phyloP scores from a whole-genome alignment of 192 early-diverging fungal species.

The Nowakowskiella sp. region DNA sequence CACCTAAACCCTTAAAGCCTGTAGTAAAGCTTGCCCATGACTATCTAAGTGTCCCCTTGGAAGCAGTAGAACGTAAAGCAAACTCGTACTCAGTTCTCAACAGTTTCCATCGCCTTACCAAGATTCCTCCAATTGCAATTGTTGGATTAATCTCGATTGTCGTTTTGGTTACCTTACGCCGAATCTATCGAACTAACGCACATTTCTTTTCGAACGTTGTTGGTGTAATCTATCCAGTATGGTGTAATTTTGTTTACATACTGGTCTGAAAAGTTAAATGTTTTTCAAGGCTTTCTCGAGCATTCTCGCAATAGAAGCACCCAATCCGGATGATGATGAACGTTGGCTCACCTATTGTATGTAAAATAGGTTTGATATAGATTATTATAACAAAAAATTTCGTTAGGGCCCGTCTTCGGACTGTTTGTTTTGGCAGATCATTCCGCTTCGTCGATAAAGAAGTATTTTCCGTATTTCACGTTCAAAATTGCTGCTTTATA shows the following conservation, averaged over 20 bases:
- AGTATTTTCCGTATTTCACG: constrained; percentile 30
- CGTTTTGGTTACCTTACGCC: constrained; percentile 14
- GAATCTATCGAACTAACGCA: constrained; percentile 22
- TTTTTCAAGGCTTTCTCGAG: constrained; percentile 25
- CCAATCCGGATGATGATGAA: constrained; percentile 40
- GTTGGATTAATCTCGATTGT: constrained; percentile 11
- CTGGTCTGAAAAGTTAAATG: too few relatives aligned
- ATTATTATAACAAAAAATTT: constrained; percentile 1
- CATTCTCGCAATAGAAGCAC: constrained; percentile 36
- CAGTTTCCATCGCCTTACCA: constrained; percentile 14
- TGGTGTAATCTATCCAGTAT: constrained; percentile 39
- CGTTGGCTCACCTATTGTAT: constrained; percentile 48
- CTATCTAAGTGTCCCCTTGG: not conserved
- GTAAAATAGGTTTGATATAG: constrained; percentile 7
- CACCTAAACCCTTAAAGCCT: not conserved
- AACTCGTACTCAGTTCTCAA: constrained; percentile 27
- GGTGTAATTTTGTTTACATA: too few relatives aligned
- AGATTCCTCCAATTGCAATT: constrained; percentile 29
- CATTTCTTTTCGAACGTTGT: constrained; percentile 31
- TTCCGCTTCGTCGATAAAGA: constrained; percentile 10
- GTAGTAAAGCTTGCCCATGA: not conserved
- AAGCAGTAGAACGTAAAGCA: constrained; percentile 5
- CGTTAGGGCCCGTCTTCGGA: constrained; percentile 41
- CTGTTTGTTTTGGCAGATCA: constrained; percentile 36
- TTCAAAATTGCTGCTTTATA: constrained; percentile 37